Percentiles rank a stretch among this genome's conserved stretches.
These are phyloP conservation scores for Oenanthe javanica DNA, from an alignment of 140 eudicot genomes.

Conservation along the genomic window DNA sequence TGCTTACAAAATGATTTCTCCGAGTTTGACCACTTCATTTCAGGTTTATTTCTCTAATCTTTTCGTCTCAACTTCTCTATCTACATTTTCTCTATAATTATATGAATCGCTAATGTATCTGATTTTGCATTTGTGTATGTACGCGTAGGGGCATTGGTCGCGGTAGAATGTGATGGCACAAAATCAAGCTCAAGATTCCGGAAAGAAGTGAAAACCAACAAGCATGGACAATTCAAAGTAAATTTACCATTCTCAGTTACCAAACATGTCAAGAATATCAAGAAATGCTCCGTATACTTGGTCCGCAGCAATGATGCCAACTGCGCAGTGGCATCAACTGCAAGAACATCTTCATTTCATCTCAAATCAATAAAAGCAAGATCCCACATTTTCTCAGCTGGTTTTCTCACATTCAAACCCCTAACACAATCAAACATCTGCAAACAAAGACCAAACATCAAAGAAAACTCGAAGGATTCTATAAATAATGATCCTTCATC, in stretches of 20 bases:
- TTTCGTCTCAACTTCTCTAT: background rate
- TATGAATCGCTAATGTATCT: background rate
- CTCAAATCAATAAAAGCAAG: conserved; percentile 43
- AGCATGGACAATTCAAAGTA: conserved; percentile 59
- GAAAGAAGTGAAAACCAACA: conserved; percentile 53
- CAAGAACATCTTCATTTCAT: conserved; percentile 35
- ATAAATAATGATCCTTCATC: conserved; percentile 1
- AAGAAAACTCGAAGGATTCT: conserved; percentile 6
- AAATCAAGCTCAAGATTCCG: conserved; percentile 26
- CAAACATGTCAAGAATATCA: conserved; percentile 41
- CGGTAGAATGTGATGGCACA: conserved; percentile 54
- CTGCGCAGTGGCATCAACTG: conserved; percentile 52
- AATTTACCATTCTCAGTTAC: conserved; percentile 44
- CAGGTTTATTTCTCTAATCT: conserved; percentile 31
- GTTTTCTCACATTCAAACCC: conserved; percentile 55
- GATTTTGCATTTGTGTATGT: background rate
- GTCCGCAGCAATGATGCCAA: conserved; percentile 49
- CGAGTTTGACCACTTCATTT: conserved; percentile 53
- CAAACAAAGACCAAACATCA: conserved; percentile 27
- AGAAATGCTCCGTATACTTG: conserved; percentile 48
- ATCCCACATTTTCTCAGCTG: conserved; percentile 63
- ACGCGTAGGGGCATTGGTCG: conserved; percentile 61
- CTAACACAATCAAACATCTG: conserved; percentile 32
- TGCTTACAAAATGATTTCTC: conserved; percentile 55
- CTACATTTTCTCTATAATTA: background rate